Conservation (phyloP, 179 eudicot species). For the Beta corolliflora region DNA sequence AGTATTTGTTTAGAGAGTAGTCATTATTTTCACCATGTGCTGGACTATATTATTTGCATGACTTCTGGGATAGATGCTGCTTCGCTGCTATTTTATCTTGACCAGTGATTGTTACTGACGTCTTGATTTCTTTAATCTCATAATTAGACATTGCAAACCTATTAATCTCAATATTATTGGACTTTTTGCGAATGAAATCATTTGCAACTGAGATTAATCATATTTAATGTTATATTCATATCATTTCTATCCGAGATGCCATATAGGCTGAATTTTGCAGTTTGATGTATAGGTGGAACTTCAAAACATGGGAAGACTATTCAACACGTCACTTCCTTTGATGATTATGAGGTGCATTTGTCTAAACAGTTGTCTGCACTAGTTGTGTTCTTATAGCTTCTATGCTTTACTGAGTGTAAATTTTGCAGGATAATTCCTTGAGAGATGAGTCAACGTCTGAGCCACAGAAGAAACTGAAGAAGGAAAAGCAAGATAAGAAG, state of each 20-base stretch:
- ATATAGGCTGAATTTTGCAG: conserved; percentile 8
- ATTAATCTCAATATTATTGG: background rate
- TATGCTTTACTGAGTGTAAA: background rate
- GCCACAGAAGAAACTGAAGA: conserved; percentile 29
- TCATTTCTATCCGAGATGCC: background rate
- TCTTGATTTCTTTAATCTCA: too few species aligned
- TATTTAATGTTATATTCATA: background rate
- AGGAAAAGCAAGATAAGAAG: conserved; percentile 19
- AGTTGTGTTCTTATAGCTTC: background rate
- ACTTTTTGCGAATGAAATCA: background rate
- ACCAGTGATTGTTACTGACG: too few species aligned
- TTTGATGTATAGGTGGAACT: conserved; percentile 25
- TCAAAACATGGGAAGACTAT: conserved; percentile 23
- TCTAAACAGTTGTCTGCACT: background rate
- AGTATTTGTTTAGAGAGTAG: background rate
- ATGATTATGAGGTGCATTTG: conserved; percentile 29
- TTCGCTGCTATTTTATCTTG: too few species aligned
- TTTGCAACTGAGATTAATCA: background rate
- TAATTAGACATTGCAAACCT: too few species aligned
- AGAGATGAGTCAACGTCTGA: conserved; percentile 16
- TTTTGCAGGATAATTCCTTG: conserved; percentile 17
- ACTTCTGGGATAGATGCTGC: too few species aligned
- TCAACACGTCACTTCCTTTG: conserved; percentile 34
- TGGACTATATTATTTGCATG: background rate
- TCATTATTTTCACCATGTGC: background rate